Base-by-base conservation (phyloP, 176 grass and related monocot species). In the Oryza glumipatula region DNA sequence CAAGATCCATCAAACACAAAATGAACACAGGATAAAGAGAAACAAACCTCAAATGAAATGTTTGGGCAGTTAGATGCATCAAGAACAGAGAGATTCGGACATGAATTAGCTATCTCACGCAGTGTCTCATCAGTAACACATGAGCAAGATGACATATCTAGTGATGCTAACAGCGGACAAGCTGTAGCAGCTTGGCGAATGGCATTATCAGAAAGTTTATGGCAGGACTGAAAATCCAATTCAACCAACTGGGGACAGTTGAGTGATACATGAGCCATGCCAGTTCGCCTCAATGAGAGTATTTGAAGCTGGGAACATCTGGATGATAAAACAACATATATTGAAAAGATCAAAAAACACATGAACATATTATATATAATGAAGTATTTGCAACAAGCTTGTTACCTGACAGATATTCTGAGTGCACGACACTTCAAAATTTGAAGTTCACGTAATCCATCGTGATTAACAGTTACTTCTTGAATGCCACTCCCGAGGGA, bases 121-220 rank as follows among this genome's bases (percentile, higher is more conserved):
- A 98, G 66, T 32, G 96, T 94, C 80, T 98, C 96, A 82, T 98
- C 96, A 80, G 88, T 95, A 65, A 98, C 89, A 87, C 93, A 95
- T 9, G 89, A 91, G 49, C 96, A 98, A 73, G 90, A 90, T 88
- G 96, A 98, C 87, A 94, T 90, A 86, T 98, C 91, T 67, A 98
- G 72, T 68, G 81, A 92, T 1, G 69, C 67, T 82, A 98, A 86
- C 68, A 93, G 54, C 1, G 96, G 89, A 56, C 96, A 98, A 68
- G 91, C 35, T 82, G 84, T 89, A 85, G 91, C 93, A 69, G 96
- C 96, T 86, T 87, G 83, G 23, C 96, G 91, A 84, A 98, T 90
- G 71, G 93, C 96, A 82, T 83, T 85, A 71, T 98, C 96, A 84
- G 96, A 98, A 74, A 98, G 88, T 64, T 98, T 98, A 80, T 98